Evolutionary conservation across 179 eudicot genomes (phyloP).

Genomic region (Silene coronaria): DNA sequence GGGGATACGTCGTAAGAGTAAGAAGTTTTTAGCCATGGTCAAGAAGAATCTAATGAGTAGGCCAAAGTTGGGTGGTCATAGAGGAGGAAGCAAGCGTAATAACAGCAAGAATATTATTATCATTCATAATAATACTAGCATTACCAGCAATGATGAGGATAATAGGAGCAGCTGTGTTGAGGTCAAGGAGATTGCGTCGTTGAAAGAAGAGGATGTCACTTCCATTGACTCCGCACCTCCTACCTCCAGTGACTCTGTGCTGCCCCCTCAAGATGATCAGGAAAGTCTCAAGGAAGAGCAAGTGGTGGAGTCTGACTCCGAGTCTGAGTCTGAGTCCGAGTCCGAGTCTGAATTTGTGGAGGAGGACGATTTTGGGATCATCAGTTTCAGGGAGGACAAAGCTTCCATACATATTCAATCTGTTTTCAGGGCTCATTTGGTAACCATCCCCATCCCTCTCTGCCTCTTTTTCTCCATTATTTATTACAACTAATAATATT

Average conservation of each 20-base stretch:
- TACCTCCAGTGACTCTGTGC: conserved; percentile 30
- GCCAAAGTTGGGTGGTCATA: conserved; percentile 24
- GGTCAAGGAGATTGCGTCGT: conserved; percentile 23
- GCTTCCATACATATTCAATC: conserved; percentile 65
- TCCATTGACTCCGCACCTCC: conserved; percentile 30
- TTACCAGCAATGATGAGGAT: conserved; percentile 39
- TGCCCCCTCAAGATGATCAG: conserved; percentile 21
- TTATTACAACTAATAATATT: neutral
- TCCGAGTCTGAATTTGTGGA: conserved; percentile 7
- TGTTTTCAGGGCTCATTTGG: conserved; percentile 76
- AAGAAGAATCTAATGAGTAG: conserved; percentile 31
- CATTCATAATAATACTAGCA: conserved; percentile 46
- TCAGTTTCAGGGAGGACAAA: conserved; percentile 29
- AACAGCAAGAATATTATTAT: conserved; percentile 36
- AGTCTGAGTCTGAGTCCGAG: conserved; percentile 5
- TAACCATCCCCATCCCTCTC: conserved; percentile 24
- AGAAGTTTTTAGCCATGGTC: conserved; percentile 27
- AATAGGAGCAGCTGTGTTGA: conserved; percentile 41
- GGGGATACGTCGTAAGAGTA: conserved; percentile 22
- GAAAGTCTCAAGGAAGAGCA: conserved; percentile 11
- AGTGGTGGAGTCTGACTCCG: conserved; percentile 7
- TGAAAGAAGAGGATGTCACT: conserved; percentile 28
- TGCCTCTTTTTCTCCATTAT: neutral
- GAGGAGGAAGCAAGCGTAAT: conserved; percentile 12
- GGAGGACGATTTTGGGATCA: conserved; percentile 13